phyloP scores from a whole-genome alignment of 192 early-diverging fungal genomes.

The Geosiphon pyriformis region DNA sequence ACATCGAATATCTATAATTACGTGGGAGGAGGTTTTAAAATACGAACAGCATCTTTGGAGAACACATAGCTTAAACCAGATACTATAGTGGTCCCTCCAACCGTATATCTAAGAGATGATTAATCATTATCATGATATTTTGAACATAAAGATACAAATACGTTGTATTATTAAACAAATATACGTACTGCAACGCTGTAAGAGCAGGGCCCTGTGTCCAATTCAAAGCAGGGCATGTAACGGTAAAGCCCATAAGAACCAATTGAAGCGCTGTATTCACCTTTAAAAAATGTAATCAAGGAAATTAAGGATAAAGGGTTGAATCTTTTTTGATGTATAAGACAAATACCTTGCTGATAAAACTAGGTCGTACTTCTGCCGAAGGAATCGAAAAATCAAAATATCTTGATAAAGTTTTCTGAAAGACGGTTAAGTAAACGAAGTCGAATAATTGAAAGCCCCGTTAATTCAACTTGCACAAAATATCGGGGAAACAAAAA shows the following conservation, averaged over 20 bases:
- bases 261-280: conserved; percentile 88
- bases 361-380: conserved; percentile 84
- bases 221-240: conserved; percentile 70
- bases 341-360: conserved; percentile 67
- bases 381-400: conserved; percentile 89
- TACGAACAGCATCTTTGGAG: conserved; percentile 69
- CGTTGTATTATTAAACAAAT: not conserved
- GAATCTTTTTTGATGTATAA: not conserved
- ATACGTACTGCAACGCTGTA: conserved; percentile 56
- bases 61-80: conserved; percentile 70
- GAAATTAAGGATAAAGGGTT: not conserved
- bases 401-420: conserved; percentile 78
- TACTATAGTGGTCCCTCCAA: conserved; percentile 74
- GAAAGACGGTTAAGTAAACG: conserved; percentile 2
- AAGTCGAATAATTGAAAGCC: too few relatives aligned
- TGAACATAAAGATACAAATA: not conserved
- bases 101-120: conserved; percentile 47
- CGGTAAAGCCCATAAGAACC: conserved; percentile 65
- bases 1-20: too few relatives aligned
- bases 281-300: conserved; percentile 1
- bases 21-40: conserved; percentile 51
- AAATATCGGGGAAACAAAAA: too few relatives aligned
- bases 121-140: too few relatives aligned
- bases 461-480: too few relatives aligned
- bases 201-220: conserved; percentile 49